Conservation (phyloP, 148 eudicot genomes). For the Silene latifolia region DNA sequence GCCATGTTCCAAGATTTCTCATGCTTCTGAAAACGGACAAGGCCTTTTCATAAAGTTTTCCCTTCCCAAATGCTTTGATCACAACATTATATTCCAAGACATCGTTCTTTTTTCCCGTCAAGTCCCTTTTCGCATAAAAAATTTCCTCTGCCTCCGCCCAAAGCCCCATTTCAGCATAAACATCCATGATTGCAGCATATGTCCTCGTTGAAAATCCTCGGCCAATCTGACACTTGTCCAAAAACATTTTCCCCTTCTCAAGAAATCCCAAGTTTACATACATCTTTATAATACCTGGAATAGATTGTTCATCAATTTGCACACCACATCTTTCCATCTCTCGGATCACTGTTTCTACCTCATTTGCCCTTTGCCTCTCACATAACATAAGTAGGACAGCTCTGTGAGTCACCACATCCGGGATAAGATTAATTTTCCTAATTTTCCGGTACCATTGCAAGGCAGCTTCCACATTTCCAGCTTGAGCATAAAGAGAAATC, state of each 20-base stretch:
- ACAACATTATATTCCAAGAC: conserved; percentile 74
- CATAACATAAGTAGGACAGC: conserved; percentile 62
- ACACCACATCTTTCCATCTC: conserved; percentile 49
- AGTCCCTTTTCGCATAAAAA: conserved; percentile 45
- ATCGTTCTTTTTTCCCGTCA: conserved; percentile 49
- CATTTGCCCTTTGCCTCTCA: conserved; percentile 55
- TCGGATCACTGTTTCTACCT: conserved; percentile 54
- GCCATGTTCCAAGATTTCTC: conserved; percentile 84
- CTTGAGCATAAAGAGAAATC: conserved; percentile 64
- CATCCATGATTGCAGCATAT: conserved; percentile 69
- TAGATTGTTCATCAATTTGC: conserved; percentile 55
- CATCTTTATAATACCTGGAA: conserved; percentile 70
- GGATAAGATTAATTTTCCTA: conserved; percentile 63
- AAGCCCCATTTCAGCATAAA: conserved; percentile 71
- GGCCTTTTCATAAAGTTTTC: conserved; percentile 67
- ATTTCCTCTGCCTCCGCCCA: conserved; percentile 85
- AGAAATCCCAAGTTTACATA: conserved; percentile 55
- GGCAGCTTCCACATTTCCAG: conserved; percentile 55
- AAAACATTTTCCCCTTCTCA: conserved; percentile 42
- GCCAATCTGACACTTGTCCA: conserved; percentile 36
- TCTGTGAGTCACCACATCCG: conserved; percentile 65
- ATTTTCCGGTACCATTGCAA: conserved; percentile 58
- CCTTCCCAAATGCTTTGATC: conserved; percentile 86
- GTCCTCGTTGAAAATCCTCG: conserved; percentile 52
- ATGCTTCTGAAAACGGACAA: conserved; percentile 63